phyloP scores from a whole-genome alignment of 768 basidiomycete genomes.

The Stropharia rugosoannulata region DNA sequence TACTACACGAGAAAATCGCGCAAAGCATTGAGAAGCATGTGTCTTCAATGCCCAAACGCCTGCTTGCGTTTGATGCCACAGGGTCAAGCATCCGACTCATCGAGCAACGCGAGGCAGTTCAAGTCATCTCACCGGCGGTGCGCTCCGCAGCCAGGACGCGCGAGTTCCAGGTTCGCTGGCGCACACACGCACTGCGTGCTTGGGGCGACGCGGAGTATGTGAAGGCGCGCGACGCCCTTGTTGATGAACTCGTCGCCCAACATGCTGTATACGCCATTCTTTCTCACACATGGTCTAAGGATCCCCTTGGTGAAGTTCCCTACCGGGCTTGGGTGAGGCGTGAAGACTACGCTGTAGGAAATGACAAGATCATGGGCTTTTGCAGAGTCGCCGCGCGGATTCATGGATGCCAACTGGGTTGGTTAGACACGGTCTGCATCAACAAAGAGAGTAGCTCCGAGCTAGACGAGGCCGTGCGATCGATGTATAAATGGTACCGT shows the following conservation, averaged over 20 bases:
- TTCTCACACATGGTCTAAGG: conserved; percentile 10
- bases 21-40: too few species aligned
- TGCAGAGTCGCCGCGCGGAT: conserved; percentile 4
- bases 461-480: conserved; percentile 14
- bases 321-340: not conserved
- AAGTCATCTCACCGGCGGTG: too few species aligned
- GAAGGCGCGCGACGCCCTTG: too few species aligned
- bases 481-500: conserved; percentile 15
- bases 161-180: too few species aligned
- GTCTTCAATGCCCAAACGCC: too few species aligned
- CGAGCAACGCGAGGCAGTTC: too few species aligned
- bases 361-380: conserved; percentile 10
- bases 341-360: not conserved
- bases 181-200: too few species aligned
- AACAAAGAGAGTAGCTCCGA: conserved; percentile 14
- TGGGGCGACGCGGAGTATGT: too few species aligned
- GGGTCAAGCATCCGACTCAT: too few species aligned
- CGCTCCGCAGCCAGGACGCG: too few species aligned
- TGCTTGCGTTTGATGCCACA: too few species aligned
- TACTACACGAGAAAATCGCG: too few species aligned
- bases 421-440: conserved; percentile 16
- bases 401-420: conserved; percentile 7
- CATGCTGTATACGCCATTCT: conserved; percentile 12
- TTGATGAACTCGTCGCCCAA: not conserved
- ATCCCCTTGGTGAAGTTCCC: conserved; percentile 4